Conservation (phyloP, 805 yeast species). For the Wickerhamomyces xylosicus region DNA sequence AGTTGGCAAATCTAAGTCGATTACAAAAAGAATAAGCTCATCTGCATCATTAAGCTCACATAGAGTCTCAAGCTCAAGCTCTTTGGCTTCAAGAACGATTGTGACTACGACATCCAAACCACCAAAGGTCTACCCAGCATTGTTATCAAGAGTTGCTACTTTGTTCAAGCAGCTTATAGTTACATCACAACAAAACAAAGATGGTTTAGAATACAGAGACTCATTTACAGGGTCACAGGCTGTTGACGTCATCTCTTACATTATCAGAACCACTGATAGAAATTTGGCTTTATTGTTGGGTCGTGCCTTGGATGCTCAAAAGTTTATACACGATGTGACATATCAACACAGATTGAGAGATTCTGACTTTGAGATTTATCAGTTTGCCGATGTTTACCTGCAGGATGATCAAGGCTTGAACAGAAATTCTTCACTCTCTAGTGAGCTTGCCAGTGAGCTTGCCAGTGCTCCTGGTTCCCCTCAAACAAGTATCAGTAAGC, state of each 20-base stretch:
- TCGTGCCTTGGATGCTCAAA: constrained; percentile 88
- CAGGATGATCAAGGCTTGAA: constrained; percentile 22
- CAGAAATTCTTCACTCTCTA: constrained; percentile 13
- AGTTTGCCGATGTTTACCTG: constrained; percentile 51
- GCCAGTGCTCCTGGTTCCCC: constrained; percentile 1
- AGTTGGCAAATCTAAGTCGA: constrained; percentile 29
- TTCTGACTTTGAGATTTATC: constrained; percentile 79
- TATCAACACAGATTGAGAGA: constrained; percentile 91
- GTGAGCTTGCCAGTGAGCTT: constrained; percentile 13
- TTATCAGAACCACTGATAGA: constrained; percentile 83
- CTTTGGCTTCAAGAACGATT: constrained; percentile 28
- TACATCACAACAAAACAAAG: constrained; percentile 73
- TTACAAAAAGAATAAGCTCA: constrained; percentile 17
- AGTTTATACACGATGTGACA: constrained; percentile 89
- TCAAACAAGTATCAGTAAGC: constrained; percentile 1
- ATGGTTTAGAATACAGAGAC: constrained; percentile 85
- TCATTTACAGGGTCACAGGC: constrained; percentile 93
- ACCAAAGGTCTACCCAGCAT: constrained; percentile 83
- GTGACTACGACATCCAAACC: constrained; percentile 32
- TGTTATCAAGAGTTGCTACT: constrained; percentile 75
- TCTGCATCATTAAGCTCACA: constrained; percentile 15
- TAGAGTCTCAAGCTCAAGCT: constrained; percentile 15
- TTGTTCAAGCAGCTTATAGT: constrained; percentile 62
- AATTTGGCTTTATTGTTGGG: constrained; percentile 84
- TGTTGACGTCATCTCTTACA: constrained; percentile 78